Percentiles rank a stretch among this genome's conserved stretches.
phyloP scores from a whole-genome alignment of 225 moss, liverwort and hornwort genomes.

The Pleurozium schreberi region DNA sequence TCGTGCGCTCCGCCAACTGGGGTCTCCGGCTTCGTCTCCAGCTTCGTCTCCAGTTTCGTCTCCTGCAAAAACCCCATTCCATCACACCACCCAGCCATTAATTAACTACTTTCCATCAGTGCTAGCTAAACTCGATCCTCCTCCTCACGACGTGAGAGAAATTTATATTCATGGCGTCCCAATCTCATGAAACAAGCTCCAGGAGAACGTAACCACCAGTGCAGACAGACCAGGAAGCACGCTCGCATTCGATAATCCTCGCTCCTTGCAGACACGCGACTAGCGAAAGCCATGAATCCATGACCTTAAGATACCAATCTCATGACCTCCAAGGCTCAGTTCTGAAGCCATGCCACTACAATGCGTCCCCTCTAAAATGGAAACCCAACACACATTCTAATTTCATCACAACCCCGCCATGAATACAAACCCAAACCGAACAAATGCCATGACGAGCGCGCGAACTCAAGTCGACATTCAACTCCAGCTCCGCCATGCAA shows the following conservation, averaged over 20 bases:
- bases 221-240: neutral
- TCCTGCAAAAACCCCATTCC: slow-evolving; percentile 3
- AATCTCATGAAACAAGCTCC: slow-evolving; percentile 17
- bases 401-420: neutral
- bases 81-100: neutral
- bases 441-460: neutral
- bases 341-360: neutral
- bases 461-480: neutral
- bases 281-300: slow-evolving; percentile 10
- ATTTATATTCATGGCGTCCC: neutral
- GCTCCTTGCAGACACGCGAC: neutral
- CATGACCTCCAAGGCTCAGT: neutral
- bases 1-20: neutral
- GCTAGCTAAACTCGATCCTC: neutral
- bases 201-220: neutral
- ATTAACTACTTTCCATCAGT: neutral
- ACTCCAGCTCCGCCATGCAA: slow-evolving; percentile 16
- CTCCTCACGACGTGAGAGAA: neutral
- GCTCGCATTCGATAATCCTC: neutral
- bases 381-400: slow-evolving; percentile 1
- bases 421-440: neutral
- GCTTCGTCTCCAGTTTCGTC: neutral
- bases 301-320: slow-evolving; percentile 13
- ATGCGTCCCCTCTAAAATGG: neutral
- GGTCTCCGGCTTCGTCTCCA: neutral